These are phyloP conservation scores for Flammula alnicola DNA, from an alignment of 1,284 basidiomycete species.

Conservation along the genomic window DNA sequence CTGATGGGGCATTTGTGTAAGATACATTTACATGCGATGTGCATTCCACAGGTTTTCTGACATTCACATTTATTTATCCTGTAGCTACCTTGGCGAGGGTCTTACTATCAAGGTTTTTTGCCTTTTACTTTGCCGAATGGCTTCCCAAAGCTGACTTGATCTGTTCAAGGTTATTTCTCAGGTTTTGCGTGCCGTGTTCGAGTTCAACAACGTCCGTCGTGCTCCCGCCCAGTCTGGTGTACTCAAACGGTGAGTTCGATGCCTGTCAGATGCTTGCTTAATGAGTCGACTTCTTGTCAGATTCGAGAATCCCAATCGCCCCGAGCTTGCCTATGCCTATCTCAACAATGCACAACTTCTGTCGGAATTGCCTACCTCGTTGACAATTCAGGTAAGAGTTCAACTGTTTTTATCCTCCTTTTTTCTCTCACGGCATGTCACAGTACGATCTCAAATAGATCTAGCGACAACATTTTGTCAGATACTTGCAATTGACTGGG, in stretches of 20 bases:
- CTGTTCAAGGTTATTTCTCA: conserved; percentile 47
- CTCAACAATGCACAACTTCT: conserved; percentile 33
- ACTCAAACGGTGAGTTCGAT: conserved; percentile 35
- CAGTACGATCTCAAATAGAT: conserved; percentile 9
- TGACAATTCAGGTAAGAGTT: conserved; percentile 30
- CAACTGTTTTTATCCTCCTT: background rate
- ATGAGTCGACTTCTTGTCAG: conserved; percentile 20
- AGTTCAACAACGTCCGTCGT: conserved; percentile 54
- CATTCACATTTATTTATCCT: conserved; percentile 8
- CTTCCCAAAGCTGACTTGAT: background rate
- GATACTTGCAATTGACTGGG: too few relatives aligned
- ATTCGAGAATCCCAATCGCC: conserved; percentile 37
- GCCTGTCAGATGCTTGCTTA: background rate
- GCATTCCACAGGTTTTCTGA: too few relatives aligned
- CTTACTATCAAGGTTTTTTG: conserved; percentile 51
- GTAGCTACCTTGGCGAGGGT: conserved; percentile 58
- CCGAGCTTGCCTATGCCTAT: conserved; percentile 38
- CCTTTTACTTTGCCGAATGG: background rate
- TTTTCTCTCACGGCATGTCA: background rate
- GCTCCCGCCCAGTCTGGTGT: conserved; percentile 61
- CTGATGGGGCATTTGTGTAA: conserved; percentile 58
- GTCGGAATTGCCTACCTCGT: conserved; percentile 42
- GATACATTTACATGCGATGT: conserved; percentile 9
- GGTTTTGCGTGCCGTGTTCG: conserved; percentile 59
- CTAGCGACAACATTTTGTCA: too few relatives aligned